Evolutionary conservation across 2,329 filamentous ascomycete genomes (phyloP), one percentile per base, ranked within the genome.

Genomic region (Xylariaceae sp.): DNA sequence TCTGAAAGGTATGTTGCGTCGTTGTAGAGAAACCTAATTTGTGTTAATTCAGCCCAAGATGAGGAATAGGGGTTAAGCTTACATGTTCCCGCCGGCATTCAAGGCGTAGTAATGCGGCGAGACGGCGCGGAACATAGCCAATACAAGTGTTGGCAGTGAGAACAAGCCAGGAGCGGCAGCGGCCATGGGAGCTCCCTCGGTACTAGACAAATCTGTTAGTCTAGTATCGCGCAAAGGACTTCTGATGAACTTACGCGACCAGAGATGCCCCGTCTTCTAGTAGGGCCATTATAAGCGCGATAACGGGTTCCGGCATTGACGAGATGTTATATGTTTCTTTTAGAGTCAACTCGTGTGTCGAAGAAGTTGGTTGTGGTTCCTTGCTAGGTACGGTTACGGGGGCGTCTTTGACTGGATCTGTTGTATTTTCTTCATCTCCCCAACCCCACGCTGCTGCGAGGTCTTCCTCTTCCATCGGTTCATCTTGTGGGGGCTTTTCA

Each of bases 271-370:
- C 84, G 60, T 88, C 84, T 56, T 85, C 80, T 58, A 81, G 69
- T 31, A 86, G 78, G 9, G 75, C 66, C 27, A 76, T 74, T 50
- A 92, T 83, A 31, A 89, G 77, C 19, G 81, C 77, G 26, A 91
- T 76, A 9, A 97, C 84, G 3, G 85, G 82, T 57, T 90, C 86
- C 0, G 94, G 92, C 69, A 96, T 87, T 2, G 88, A 87, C 0
- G 92, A 96, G 50, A 96, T 88, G 55, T 85, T 88, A 70, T 96
- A 99, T 1, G 81, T 88, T 72, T 99, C 94, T 58, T 80, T 87
- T 44, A 97, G 73, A 0, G 88, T 87, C 56, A 97, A 74, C 67
- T 94, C 87, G 53, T 83, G 77, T 6, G 76, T 76, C 56, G 64
- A 57, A 34, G 53, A 31, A 35, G 55, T 46, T 5, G 50, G 40